Evolutionary conservation across 192 early-diverging fungal species (phyloP).

Genomic region (Chytriomyces hyalinus): DNA sequence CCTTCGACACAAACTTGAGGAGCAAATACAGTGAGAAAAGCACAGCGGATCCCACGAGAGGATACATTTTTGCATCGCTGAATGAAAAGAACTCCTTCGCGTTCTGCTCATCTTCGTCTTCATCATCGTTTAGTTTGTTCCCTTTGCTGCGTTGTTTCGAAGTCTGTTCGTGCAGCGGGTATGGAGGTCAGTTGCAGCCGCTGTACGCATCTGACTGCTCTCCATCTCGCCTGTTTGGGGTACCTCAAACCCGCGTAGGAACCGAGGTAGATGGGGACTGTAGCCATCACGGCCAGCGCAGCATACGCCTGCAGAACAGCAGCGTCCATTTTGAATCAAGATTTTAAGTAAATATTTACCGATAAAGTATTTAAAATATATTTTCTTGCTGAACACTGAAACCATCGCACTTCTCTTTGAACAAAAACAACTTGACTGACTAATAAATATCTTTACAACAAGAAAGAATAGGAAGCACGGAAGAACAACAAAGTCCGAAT

Average conservation of each 20-base stretch:
- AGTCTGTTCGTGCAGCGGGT: neutral
- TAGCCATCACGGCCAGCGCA: conserved; percentile 83
- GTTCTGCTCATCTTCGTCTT: conserved; percentile 69
- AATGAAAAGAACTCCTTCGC: conserved; percentile 78
- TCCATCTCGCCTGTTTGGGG: conserved; percentile 29
- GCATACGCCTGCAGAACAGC: conserved; percentile 67
- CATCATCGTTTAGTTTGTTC: conserved; percentile 47
- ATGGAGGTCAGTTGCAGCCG: no score
- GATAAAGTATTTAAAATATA: no score
- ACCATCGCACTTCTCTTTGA: no score
- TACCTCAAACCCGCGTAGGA: conserved; percentile 66
- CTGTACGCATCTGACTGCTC: no score
- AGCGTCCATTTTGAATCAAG: no score
- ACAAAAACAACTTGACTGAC: no score
- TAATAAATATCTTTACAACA: no score
- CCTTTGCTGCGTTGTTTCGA: conserved; percentile 18
- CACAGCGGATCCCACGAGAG: conserved; percentile 83
- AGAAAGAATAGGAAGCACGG: no score
- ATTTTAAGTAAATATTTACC: no score
- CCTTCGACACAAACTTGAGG: conserved; percentile 84
- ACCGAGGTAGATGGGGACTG: conserved; percentile 86
- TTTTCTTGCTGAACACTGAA: no score
- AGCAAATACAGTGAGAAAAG: conserved; percentile 85
- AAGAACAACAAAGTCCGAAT: no score
- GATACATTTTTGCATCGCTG: conserved; percentile 92